Evolutionary conservation across 2,329 filamentous ascomycete species (phyloP), one percentile per base, ranked within the genome.

Genomic region (Pseudocercospora macadamiae): DNA sequence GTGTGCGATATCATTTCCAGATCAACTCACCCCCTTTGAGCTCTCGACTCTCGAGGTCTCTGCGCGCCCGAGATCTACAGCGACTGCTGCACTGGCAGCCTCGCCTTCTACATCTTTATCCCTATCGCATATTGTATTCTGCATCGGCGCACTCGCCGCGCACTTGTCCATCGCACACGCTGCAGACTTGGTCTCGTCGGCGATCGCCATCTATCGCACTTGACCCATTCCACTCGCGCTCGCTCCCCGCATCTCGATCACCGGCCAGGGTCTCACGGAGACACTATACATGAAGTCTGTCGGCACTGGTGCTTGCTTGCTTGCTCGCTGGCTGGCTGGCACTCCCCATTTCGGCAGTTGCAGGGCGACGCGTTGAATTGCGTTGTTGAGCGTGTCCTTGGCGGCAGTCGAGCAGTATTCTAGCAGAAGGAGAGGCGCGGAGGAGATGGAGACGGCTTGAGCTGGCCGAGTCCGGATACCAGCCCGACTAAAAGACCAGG

Each of bases 291-390:
- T 49, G 45, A 49, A 49, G 45, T 7, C 45, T 21, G 26, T 49
- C 45, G 45, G 25, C 45, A 21, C 44, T 30, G 44, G 21, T 48
- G 44, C 44, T 26, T 48, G 44, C 44, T 48, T 21, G n/a, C n/a
- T n/a, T n/a, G n/a, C n/a, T n/a, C n/a, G n/a, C n/a, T n/a, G n/a
- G n/a, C n/a, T n/a, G n/a, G n/a, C n/a, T n/a, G n/a, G n/a, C n/a
- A n/a, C n/a, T n/a, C 18, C n/a, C 25, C 4, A 8, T 32, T 28
- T n/a, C 45, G 25, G 45, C 45, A 49, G 8, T 32, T 49, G 45
- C 45, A 32, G 26, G 25, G 16, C 45, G n/a, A n/a, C n/a, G n/a
- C n/a, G n/a, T n/a, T n/a, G n/a, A n/a, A n/a, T n/a, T n/a, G n/a
- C n/a, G n/a, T n/a, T n/a, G n/a, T 49, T 14, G 25, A 45, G 18